A percentile compares a stretch with the other conserved stretches of the same genome.
Evolutionary conservation across 768 basidiomycete genomes (phyloP).

Genomic region (Scleroderma bovista): DNA sequence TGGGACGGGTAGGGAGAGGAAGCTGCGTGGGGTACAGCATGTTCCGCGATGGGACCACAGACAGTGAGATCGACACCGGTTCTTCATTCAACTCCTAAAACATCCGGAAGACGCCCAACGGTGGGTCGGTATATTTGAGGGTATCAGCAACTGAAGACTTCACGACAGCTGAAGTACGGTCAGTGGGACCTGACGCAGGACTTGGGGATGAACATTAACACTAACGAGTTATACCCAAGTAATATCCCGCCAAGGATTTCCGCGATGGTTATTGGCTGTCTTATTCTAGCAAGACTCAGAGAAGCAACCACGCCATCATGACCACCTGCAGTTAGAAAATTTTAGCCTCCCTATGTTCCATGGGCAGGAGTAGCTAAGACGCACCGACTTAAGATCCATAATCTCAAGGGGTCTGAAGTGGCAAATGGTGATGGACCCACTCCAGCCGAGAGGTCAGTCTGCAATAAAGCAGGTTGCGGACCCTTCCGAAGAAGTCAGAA

Average conservation of each 20-base stretch:
- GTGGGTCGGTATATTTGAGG: constrained; percentile 59
- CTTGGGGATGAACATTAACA: too few species aligned
- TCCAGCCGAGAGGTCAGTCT: constrained; percentile 76
- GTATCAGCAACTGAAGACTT: constrained; percentile 52
- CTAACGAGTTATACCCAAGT: constrained; percentile 40
- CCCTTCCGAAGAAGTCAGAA: too few species aligned
- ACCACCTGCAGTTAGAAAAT: constrained; percentile 45
- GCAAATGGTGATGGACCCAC: constrained; percentile 68
- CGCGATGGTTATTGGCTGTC: constrained; percentile 82
- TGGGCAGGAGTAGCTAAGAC: background rate
- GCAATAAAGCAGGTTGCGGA: too few species aligned
- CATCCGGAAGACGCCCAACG: constrained; percentile 63
- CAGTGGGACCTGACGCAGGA: constrained; percentile 69
- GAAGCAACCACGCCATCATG: constrained; percentile 69
- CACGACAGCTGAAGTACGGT: constrained; percentile 54
- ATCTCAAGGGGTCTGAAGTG: constrained; percentile 57
- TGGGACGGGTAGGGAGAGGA: too few species aligned
- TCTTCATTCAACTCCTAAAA: constrained; percentile 65
- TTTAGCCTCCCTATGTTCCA: background rate
- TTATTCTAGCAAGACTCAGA: constrained; percentile 62
- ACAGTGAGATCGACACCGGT: constrained; percentile 56
- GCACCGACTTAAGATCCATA: constrained; percentile 73
- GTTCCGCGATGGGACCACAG: constrained; percentile 31
- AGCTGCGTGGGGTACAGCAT: too few species aligned
- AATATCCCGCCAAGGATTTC: constrained; percentile 87